Evolutionary conservation across 2,329 filamentous ascomycete genomes (phyloP), one percentile per base, ranked within the genome.

Genomic region (Thelonectria rubi): DNA sequence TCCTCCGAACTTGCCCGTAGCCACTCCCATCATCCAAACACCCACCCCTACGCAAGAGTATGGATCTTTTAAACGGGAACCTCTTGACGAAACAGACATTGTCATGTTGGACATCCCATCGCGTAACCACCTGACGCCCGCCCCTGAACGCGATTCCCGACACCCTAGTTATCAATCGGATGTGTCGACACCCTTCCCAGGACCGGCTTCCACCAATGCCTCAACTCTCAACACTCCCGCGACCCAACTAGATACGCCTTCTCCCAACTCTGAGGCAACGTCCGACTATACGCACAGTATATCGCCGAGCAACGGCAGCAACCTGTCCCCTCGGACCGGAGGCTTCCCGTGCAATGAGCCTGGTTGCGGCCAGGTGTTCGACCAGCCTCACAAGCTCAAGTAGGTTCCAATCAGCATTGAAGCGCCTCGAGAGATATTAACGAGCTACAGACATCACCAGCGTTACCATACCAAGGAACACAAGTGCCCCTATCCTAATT

Each of bases 321-420:
- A 68, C 11, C 51, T 69, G 6, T 75, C 76, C 14, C 74, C 73
- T 2, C 73, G 65, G 56, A 71, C 65, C 17, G 74, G 74, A 17
- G 37, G 67, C 17, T 76, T 74, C 57, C 72, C 68, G 21, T 79
- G 77, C 51, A 72, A 76, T 58, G 76, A 78, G 60, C 73, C 74
- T 52, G 76, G 76, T 9, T 79, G 77, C 37, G 69, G 70, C 17
- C 77, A 78, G 58, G 67, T 75, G 1, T 88, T 88, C 67, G 84
- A 87, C 59, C 84, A 87, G 69, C 78, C 84, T 10, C 84, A 88
- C 64, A 87, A 88, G 68, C 78, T 88, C 17, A 88, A 87, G 83
- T 85, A 78, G 64, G 79, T 73, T 6, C 30, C 26, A n/a, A 6
- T 24, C 7, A 15, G 12, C 12, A 4, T 24, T 14, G 26, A 17